Percentiles rank a stretch among this genome's conserved stretches.
phyloP scores from a whole-genome alignment of 73 alveolate genomes.

The Tetrahymena elliotti region DNA sequence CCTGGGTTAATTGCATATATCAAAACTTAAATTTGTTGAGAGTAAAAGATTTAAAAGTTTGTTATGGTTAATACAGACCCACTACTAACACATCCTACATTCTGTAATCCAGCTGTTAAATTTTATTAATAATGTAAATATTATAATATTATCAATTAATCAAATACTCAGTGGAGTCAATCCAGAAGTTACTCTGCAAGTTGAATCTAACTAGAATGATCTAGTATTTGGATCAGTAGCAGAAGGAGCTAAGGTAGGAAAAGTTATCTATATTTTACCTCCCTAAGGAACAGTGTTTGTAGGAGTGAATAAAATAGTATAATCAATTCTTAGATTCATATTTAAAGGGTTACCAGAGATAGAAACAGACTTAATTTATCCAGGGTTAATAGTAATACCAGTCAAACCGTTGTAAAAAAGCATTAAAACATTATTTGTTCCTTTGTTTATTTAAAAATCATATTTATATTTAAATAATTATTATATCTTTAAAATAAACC shows the following conservation, averaged over 20 bases:
- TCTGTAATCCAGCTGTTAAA: neutral
- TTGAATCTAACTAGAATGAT: conserved; percentile 3
- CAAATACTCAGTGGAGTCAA: neutral
- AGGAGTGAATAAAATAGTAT: conserved; percentile 31
- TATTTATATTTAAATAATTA: no score
- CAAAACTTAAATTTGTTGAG: conserved; percentile 10
- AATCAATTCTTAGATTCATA: conserved; percentile 32
- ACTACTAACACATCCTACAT: conserved; percentile 4
- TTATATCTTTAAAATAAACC: no score
- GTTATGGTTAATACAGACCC: conserved; percentile 7
- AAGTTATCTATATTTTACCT: conserved; percentile 1
- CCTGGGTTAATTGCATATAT: conserved; percentile 30
- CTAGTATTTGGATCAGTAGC: neutral
- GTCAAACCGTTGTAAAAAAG: neutral
- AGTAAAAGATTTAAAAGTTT: conserved; percentile 1
- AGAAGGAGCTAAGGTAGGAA: neutral
- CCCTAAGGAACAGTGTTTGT: conserved; percentile 3
- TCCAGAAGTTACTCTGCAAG: conserved; percentile 25
- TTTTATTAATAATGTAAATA: neutral
- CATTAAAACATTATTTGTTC: conserved; percentile 1
- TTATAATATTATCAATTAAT: neutral
- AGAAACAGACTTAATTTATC: conserved; percentile 9
- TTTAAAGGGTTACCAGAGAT: conserved; percentile 32
- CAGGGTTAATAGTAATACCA: conserved; percentile 7
- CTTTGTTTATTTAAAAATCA: neutral